phyloP scores from a whole-genome alignment of 805 yeast genomes.

The Zygosaccharomyces pseudorouxii region DNA sequence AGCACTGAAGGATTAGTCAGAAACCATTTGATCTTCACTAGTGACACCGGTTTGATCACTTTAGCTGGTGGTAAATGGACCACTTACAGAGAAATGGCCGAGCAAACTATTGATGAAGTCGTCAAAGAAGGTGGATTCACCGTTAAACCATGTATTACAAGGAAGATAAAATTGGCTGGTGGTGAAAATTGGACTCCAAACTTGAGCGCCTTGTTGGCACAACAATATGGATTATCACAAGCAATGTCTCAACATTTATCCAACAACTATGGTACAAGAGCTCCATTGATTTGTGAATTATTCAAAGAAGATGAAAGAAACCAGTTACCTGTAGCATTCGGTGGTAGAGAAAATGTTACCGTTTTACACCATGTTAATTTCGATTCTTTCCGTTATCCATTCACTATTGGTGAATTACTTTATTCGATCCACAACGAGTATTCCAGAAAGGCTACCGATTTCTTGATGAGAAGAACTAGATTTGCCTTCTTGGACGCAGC shows the following conservation, averaged over 20 bases:
- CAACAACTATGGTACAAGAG: constrained; percentile 83
- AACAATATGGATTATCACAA: constrained; percentile 67
- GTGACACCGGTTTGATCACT: constrained; percentile 75
- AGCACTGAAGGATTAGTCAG: constrained; percentile 88
- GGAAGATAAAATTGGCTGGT: constrained; percentile 59
- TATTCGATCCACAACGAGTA: constrained; percentile 81
- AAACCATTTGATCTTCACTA: constrained; percentile 72
- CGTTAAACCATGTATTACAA: constrained; percentile 41
- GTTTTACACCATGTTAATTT: constrained; percentile 23
- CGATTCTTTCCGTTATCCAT: constrained; percentile 64
- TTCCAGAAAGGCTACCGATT: constrained; percentile 82
- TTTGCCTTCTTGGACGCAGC: constrained; percentile 86
- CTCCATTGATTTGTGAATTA: constrained; percentile 67
- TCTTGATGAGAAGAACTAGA: constrained; percentile 89
- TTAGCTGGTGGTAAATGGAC: constrained; percentile 99
- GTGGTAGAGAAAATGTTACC: constrained; percentile 35
- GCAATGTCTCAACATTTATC: constrained; percentile 77
- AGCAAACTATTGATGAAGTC: constrained; percentile 80
- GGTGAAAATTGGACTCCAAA: constrained; percentile 75
- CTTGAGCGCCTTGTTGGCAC: constrained; percentile 73
- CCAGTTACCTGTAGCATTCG: constrained; percentile 63
- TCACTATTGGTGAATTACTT: constrained; percentile 84
- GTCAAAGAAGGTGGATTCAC: constrained; percentile 44
- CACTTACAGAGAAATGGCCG: constrained; percentile 95
- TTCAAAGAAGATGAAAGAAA: constrained; percentile 48